Evolutionary conservation across 306 rosid species (phyloP).

Genomic region (Arachis stenosperma): DNA sequence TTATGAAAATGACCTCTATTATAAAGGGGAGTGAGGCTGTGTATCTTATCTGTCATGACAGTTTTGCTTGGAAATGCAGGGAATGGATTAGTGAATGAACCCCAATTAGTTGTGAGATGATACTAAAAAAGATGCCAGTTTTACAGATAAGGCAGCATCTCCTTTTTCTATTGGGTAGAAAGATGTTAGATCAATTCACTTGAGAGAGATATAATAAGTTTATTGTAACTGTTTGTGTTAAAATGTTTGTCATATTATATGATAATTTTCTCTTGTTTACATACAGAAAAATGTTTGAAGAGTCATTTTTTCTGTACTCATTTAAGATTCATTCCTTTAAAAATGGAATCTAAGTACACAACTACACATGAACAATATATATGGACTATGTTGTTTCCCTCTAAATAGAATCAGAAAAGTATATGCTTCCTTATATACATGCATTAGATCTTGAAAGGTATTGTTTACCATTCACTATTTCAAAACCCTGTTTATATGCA

Average conservation of each 20-base stretch:
- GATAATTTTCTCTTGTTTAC: neutral
- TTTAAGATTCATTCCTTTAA: no score
- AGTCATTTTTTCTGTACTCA: neutral
- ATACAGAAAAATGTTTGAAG: neutral
- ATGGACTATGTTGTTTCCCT: no score
- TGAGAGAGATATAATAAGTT: neutral
- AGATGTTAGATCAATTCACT: conserved; percentile 41
- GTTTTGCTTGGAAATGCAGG: conserved; percentile 44
- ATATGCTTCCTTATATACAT: no score
- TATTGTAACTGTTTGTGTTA: conserved; percentile 9
- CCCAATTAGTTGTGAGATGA: conserved; percentile 32
- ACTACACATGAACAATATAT: no score
- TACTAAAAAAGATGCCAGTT: neutral
- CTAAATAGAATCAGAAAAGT: no score
- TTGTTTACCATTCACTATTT: conserved; percentile 6
- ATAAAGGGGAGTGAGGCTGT: neutral
- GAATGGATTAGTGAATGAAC: conserved; percentile 30
- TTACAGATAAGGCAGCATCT: neutral
- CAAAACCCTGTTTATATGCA: neutral
- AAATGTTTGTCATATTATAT: neutral
- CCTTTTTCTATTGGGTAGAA: conserved; percentile 24
- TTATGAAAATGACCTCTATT: conserved; percentile 32
- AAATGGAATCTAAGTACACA: no score
- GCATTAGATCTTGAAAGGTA: neutral
- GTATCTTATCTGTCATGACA: conserved; percentile 24